phyloP scores from a whole-genome alignment of 768 basidiomycete species.

The Tricholoma furcatifolium region DNA sequence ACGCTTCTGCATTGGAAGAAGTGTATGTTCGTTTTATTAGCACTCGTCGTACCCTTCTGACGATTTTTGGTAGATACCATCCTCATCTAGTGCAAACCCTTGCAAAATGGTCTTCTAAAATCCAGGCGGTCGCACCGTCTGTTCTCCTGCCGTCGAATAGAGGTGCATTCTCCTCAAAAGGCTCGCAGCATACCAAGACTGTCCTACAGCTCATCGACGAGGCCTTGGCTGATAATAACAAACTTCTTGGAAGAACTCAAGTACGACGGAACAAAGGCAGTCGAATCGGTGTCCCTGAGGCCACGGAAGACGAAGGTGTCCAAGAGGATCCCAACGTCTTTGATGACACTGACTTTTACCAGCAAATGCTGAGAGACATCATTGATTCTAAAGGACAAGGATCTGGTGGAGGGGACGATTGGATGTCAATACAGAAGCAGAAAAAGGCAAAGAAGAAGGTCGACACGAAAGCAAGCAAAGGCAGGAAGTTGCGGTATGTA shows the following conservation, averaged over 20 bases:
- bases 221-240: constrained; percentile 54
- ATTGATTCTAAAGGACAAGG: constrained; percentile 67
- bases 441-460: constrained; percentile 82
- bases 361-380: constrained; percentile 86
- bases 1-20: constrained; percentile 47
- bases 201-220: constrained; percentile 80
- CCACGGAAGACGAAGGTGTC: constrained; percentile 31
- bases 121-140: constrained; percentile 87
- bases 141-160: constrained; percentile 68
- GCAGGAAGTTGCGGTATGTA: constrained; percentile 80
- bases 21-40: constrained; percentile 36
- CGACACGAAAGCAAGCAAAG: constrained; percentile 96
- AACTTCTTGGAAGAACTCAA: constrained; percentile 64
- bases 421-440: constrained; percentile 64
- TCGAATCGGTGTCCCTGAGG: constrained; percentile 38
- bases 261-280: constrained; percentile 47
- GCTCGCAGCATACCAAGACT: constrained; percentile 55
- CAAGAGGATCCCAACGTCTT: constrained; percentile 53
- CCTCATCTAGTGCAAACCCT: constrained; percentile 75
- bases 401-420: constrained; percentile 48
- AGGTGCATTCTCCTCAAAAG: constrained; percentile 62
- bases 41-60: background rate
- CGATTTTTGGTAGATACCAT: constrained; percentile 45
- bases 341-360: constrained; percentile 93
- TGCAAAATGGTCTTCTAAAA: constrained; percentile 93